Conservation (phyloP, 2,329 filamentous ascomycete genomes). For the Trichoderma harzianum region DNA sequence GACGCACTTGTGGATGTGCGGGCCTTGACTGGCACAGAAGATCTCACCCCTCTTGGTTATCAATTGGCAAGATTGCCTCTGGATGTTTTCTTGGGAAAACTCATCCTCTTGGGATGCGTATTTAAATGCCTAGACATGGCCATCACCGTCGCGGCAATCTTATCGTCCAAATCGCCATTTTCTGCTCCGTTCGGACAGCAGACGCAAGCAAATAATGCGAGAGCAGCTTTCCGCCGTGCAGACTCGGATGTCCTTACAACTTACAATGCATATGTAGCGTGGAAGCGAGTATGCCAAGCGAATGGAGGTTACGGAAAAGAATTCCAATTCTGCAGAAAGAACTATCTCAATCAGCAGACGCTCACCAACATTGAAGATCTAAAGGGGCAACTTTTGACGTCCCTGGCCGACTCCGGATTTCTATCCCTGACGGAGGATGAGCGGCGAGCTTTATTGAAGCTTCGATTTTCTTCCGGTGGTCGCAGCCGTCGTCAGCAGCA, state of each 20-base stretch:
- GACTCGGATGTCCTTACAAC: slow-evolving; percentile 90
- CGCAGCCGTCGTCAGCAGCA: slow-evolving; percentile 59
- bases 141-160: slow-evolving; percentile 85
- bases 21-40: slow-evolving; percentile 76
- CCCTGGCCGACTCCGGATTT: slow-evolving; percentile 82
- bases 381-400: slow-evolving; percentile 84
- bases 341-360: slow-evolving; percentile 86
- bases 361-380: slow-evolving; percentile 91
- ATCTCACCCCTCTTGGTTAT: slow-evolving; percentile 79
- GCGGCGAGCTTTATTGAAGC: slow-evolving; percentile 62
- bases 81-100: slow-evolving; percentile 91
- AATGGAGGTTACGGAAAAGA: slow-evolving; percentile 64
- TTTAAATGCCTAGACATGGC: slow-evolving; percentile 91
- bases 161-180: slow-evolving; percentile 94
- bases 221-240: slow-evolving; percentile 74
- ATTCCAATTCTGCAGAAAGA: slow-evolving; percentile 89
- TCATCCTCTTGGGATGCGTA: slow-evolving; percentile 79
- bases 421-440: slow-evolving; percentile 72
- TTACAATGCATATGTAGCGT: slow-evolving; percentile 89
- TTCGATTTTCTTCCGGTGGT: slow-evolving; percentile 55
- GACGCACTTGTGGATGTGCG: slow-evolving; percentile 92
- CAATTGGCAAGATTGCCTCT: slow-evolving; percentile 86
- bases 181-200: slow-evolving; percentile 80
- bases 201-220: slow-evolving; percentile 75
- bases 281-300: slow-evolving; percentile 77